phyloP scores from a whole-genome alignment of 257 asterid species.

The Buddleja alternifolia region DNA sequence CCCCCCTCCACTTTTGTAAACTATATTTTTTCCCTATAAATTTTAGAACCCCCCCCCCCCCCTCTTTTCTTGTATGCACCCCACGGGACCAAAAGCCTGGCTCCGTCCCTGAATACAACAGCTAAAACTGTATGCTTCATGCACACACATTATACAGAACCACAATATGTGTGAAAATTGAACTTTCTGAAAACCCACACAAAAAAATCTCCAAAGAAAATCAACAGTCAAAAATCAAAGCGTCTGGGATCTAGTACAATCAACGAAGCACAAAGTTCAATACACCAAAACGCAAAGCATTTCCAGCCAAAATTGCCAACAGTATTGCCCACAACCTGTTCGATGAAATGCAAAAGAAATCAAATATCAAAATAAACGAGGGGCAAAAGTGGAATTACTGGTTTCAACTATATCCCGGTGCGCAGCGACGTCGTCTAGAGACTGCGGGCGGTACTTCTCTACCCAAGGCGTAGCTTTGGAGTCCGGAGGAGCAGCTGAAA shows the following conservation, averaged over 20 bases:
- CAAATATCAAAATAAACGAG: neutral
- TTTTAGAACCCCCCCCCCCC: no score
- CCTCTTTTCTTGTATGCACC: no score
- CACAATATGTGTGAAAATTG: neutral
- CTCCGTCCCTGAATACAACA: no score
- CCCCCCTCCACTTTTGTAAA: no score
- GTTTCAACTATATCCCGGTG: constrained; percentile 96
- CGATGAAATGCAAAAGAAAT: constrained; percentile 28
- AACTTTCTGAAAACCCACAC: neutral
- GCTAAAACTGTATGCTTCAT: constrained; percentile 1
- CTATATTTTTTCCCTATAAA: no score
- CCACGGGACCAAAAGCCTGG: no score
- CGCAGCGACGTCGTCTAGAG: constrained; percentile 96
- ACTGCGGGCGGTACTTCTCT: constrained; percentile 95
- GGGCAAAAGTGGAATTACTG: constrained; percentile 40
- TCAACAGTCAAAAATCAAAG: neutral
- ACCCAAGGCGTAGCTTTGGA: constrained; percentile 89
- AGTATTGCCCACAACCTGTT: constrained; percentile 35
- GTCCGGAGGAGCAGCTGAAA: constrained; percentile 43
- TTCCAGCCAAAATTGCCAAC: neutral
- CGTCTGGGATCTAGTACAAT: neutral
- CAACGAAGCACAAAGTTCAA: neutral
- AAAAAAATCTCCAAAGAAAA: neutral
- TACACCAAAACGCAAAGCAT: constrained; percentile 1
- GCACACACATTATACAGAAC: neutral